Base-by-base conservation (phyloP, 306 rosid species). In the Malus fusca region DNA sequence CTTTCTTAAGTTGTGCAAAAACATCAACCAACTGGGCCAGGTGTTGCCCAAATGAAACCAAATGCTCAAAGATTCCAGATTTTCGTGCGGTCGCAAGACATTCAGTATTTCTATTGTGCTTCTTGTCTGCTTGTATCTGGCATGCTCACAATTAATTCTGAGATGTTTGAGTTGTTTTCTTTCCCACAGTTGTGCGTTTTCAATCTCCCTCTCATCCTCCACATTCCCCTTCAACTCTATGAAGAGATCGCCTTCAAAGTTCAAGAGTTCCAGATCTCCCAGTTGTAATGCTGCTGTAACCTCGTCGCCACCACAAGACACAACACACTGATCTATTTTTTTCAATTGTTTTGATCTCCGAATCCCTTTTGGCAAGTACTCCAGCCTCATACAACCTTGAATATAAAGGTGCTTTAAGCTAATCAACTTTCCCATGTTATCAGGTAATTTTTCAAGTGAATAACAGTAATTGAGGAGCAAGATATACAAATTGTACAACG, bases 101-200 rank as follows among this genome's bases (percentile, higher is more conserved):
- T 22, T 17, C 37, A 53, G 22, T 23, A 67, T 22, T 37, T 31
- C 13, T 1, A 3, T 63, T 2, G 25, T 17, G 12, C 4, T 25
- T 68, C 23, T 14, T 48, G 21, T 17, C 55, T 15, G 55, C 8
- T 48, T 48, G 21, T 48, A 15, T 1, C 0, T 3, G 21, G 17
- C 55, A 1, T 48, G 19, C 3, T 0, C 0, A 1, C 3, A 48
- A 48, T 4, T 0, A 48, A 48, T 15, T 15, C 0, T 0, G 21
- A 48, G 21, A 48, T 5, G 3, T 15, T 2, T 4, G 55, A 48
- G 3, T 15, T 48, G 21, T 6, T 48, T 48, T 18, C 2, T 48
- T 6, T 15, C 3, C 55, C 55, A 48, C 8, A 48, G 17, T 18
- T 15, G 21, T 48, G 55, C 55, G 15, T 48, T 48, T 18, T 48